Conservation (phyloP, 306 rosid genomes). For the Lablab purpureus region DNA sequence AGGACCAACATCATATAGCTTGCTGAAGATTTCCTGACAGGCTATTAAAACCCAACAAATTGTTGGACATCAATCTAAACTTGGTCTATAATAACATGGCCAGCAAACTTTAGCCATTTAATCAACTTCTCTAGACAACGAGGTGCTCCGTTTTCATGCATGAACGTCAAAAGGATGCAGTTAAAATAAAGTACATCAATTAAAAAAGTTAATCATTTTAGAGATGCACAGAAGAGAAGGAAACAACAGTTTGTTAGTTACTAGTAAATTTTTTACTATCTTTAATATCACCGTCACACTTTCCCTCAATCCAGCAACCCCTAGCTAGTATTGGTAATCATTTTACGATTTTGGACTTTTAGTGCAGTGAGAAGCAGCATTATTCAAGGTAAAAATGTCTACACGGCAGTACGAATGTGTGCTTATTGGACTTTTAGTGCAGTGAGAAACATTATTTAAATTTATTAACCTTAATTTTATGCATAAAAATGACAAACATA, state of each 20-base stretch:
- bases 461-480: no score
- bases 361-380: not conserved
- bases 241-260: not conserved
- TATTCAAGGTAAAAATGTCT: not conserved
- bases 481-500: no score
- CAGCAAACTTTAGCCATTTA: constrained; percentile 71
- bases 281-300: not conserved
- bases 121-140: constrained; percentile 33
- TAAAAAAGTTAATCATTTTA: not conserved
- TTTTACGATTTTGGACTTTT: not conserved
- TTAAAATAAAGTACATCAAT: not conserved
- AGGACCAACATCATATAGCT: constrained; percentile 27
- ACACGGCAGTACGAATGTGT: not conserved
- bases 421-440: not conserved
- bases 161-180: constrained; percentile 10
- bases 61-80: constrained; percentile 37
- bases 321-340: not conserved
- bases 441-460: no score
- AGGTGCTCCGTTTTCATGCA: constrained; percentile 39
- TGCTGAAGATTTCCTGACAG: constrained; percentile 21
- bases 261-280: not conserved
- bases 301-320: not conserved
- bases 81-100: constrained; percentile 45
- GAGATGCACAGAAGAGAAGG: not conserved
- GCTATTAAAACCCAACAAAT: constrained; percentile 39